Base-by-base conservation (phyloP, 2,329 filamentous ascomycete species). In the Colletotrichum tropicale region DNA sequence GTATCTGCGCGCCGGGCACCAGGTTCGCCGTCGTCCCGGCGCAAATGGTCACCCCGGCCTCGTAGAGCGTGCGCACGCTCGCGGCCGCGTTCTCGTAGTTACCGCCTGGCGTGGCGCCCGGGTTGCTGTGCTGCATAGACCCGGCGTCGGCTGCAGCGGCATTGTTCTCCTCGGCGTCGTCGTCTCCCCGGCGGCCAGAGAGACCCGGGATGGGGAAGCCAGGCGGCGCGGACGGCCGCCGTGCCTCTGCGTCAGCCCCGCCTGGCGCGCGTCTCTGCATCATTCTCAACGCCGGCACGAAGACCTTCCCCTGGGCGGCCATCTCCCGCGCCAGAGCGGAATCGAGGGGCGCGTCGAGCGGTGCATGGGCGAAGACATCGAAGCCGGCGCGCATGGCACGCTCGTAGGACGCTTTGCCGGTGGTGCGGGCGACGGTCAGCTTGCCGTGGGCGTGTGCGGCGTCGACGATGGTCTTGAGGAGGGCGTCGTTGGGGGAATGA, bases 11-110 rank as follows among this genome's bases (percentile, higher is more conserved):
- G 1, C 60, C 65, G 4, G 32, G 78, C 65, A 36, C 77, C 72
- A 73, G 43, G 65, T 79, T 80, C n/a, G 82, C 77, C 21, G 82
- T 81, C n/a, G 83, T 83, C 6, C 83, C 83, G 9, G 81, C 81
- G 18, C 81, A 75, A 32, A 84, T 81, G 7, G 78, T 76, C 24
- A 83, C 80, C 9, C 82, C 81, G 6, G 81, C 81, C 7, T 71
- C 48, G 68, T 81, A 66, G 65, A 81, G 80, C 8, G 62, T 76
- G 34, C 58, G 71, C 15, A 84, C 82, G 66, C 79, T 80, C 13
- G 68, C 74, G 8, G 80, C 60, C 4, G 81, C 79, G 69, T 76
- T 62, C 7, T 76, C 75, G 71, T 82, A 83, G 58, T 79, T 71
- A 61, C 64, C 65, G 48, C 78, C 62, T 13, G 21, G n/a, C 0